Percentiles rank a stretch among this genome's conserved stretches.
Evolutionary conservation across 257 asterid species (phyloP).

Genomic region (Verbascum thapsus): DNA sequence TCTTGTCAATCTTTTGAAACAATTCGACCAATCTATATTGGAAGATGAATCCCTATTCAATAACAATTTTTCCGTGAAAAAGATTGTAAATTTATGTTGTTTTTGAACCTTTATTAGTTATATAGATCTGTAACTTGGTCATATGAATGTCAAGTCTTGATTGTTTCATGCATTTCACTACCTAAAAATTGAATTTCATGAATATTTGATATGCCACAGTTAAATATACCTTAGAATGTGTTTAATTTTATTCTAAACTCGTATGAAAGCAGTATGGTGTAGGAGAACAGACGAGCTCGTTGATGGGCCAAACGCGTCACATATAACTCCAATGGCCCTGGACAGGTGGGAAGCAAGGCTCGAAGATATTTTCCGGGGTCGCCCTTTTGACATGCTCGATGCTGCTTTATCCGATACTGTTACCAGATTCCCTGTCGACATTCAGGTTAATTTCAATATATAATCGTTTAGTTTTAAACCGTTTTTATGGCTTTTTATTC

Average conservation of each 20-base stretch:
- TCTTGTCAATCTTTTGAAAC: not conserved
- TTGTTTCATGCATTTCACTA: too few relatives aligned
- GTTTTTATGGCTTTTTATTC: not conserved
- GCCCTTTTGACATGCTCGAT: constrained; percentile 97
- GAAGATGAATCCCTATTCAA: constrained; percentile 2
- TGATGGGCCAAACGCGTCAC: constrained; percentile 98
- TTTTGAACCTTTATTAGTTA: too few relatives aligned
- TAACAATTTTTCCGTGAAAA: not conserved
- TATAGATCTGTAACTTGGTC: too few relatives aligned
- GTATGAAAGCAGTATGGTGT: constrained; percentile 78
- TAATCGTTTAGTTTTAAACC: not conserved
- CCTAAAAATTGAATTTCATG: constrained; percentile 7
- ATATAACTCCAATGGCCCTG: constrained; percentile 85
- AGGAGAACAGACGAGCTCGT: constrained; percentile 98
- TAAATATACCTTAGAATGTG: not conserved
- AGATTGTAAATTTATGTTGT: not conserved
- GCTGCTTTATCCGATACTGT: constrained; percentile 94
- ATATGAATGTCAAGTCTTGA: too few relatives aligned
- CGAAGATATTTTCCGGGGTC: constrained; percentile 79
- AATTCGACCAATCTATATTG: not conserved
- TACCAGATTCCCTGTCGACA: constrained; percentile 77
- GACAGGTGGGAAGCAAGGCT: constrained; percentile 96
- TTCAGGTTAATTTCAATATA: constrained; percentile 59
- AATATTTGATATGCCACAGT: constrained; percentile 1
- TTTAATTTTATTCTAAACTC: constrained; percentile 1